Conservation (phyloP, 768 basidiomycete genomes). For the Jaapia argillacea region DNA sequence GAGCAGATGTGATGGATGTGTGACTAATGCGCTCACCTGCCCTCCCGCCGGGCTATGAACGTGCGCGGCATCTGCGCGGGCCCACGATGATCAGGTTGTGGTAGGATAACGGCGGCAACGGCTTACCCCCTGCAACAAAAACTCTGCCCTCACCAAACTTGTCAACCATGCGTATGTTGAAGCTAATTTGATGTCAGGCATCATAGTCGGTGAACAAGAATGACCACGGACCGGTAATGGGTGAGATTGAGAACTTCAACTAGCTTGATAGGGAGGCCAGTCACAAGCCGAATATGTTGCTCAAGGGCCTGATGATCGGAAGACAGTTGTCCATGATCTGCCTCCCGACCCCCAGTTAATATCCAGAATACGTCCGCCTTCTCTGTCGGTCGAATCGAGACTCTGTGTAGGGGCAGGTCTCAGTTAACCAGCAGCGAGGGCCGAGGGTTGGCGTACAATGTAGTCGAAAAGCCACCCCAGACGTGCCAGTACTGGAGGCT, state of each 20-base stretch:
- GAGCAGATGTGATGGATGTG: not conserved
- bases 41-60: conserved; percentile 35
- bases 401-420: not conserved
- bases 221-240: conserved; percentile 18
- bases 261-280: conserved; percentile 19
- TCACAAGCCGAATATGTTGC: conserved; percentile 17
- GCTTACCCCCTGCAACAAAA: conserved; percentile 37
- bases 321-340: conserved; percentile 11
- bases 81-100: not conserved
- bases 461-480: conserved; percentile 10
- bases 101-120: not conserved
- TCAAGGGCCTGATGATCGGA: conserved; percentile 17
- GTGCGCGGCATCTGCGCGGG: conserved; percentile 36
- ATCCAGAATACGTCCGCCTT: conserved; percentile 14
- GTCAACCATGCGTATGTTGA: conserved; percentile 39
- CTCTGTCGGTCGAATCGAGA: conserved; percentile 8
- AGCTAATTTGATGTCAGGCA: conserved; percentile 16
- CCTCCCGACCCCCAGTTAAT: not conserved
- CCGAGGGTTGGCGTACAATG: conserved; percentile 6
- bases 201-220: conserved; percentile 7
- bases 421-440: not conserved
- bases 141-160: conserved; percentile 31
- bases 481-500: conserved; percentile 13
- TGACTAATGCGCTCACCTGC: conserved; percentile 14
- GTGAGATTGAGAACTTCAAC: conserved; percentile 16